These are phyloP conservation scores for Calonectria multiphialidica DNA, from an alignment of 2,329 filamentous ascomycete species.

Conservation along the genomic window DNA sequence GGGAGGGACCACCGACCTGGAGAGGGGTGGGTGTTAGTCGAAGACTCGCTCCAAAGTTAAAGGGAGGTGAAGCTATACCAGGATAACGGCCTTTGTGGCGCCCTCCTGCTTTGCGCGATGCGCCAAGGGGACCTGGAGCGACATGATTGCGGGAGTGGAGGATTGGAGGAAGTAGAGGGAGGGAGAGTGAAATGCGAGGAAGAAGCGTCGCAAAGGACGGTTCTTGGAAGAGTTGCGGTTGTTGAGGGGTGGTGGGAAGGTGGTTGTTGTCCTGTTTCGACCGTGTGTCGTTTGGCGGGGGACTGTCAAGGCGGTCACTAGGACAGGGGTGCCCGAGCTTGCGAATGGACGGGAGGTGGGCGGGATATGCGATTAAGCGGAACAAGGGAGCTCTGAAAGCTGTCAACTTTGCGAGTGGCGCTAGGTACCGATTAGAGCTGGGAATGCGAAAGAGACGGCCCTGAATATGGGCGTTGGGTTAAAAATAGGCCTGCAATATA, in stretches of 20 bases:
- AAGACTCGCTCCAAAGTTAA: constrained; percentile 10
- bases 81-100: constrained; percentile 92
- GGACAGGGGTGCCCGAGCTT: constrained; percentile 16
- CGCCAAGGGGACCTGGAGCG: constrained; percentile 68
- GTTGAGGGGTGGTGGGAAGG: constrained; percentile 14
- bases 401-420: constrained; percentile 19
- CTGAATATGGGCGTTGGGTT: background rate
- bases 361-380: constrained; percentile 37
- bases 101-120: constrained; percentile 63
- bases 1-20: constrained; percentile 93
- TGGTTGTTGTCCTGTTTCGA: constrained; percentile 18
- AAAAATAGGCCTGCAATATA: background rate
- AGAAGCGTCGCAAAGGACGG: constrained; percentile 17
- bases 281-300: constrained; percentile 20
- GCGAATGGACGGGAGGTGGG: background rate
- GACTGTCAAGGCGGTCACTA: constrained; percentile 26
- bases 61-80: constrained; percentile 67
- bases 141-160: constrained; percentile 54
- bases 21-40: constrained; percentile 43
- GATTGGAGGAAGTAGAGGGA: background rate
- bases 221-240: constrained; percentile 4
- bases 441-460: background rate
- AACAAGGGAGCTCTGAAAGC: constrained; percentile 18
- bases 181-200: background rate
- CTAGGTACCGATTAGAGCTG: background rate